phyloP scores from a whole-genome alignment of 441 rosid species.

The Gossypium lobatum region DNA sequence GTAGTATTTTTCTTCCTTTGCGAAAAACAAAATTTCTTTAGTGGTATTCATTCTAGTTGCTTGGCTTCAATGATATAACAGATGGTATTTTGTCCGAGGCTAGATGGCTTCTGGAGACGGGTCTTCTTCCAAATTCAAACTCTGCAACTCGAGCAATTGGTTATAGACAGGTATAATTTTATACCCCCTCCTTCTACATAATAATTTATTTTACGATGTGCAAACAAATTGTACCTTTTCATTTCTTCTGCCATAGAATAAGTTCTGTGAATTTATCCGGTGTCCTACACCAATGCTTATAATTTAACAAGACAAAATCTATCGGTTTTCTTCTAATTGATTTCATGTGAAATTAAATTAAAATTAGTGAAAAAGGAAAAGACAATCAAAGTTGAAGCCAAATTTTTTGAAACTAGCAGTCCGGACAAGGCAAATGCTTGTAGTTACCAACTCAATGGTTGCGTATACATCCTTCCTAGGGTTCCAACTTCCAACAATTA shows the following conservation, averaged over 20 bases:
- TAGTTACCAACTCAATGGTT: not conserved
- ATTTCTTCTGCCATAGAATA: not conserved
- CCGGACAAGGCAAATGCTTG: not conserved
- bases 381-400: not conserved
- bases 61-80: conserved; percentile 32
- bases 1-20: not conserved
- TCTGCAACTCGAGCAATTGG: conserved; percentile 94
- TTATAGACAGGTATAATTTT: conserved; percentile 62
- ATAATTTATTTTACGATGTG: not conserved
- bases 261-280: not conserved
- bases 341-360: not conserved
- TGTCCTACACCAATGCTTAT: not conserved
- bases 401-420: not conserved
- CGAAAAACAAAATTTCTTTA: not conserved
- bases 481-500: not conserved
- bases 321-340: not conserved
- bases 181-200: not conserved
- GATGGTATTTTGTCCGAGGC: conserved; percentile 79
- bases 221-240: not conserved
- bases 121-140: conserved; percentile 75
- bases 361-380: not conserved
- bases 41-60: conserved; percentile 10
- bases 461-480: not conserved
- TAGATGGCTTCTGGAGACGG: conserved; percentile 68
- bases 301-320: not conserved